These are phyloP conservation scores for Kodamaea alishanica DNA, from an alignment of 1,139 yeast species.

Conservation along the genomic window DNA sequence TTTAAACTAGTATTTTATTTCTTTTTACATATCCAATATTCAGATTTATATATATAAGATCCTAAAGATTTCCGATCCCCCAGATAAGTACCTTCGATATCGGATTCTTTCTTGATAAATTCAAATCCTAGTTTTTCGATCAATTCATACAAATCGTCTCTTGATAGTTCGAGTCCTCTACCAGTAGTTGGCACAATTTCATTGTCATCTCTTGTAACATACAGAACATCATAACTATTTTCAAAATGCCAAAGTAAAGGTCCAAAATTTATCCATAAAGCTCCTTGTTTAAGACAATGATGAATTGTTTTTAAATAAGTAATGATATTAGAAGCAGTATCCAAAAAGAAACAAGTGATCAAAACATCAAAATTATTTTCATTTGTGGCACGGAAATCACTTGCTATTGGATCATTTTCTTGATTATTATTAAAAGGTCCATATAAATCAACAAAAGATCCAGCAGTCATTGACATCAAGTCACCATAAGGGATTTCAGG, in stretches of 20 bases:
- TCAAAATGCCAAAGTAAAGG: conserved; percentile 88
- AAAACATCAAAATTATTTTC: conserved; percentile 48
- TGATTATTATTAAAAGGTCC: conserved; percentile 47
- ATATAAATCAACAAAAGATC: conserved; percentile 74
- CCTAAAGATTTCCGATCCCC: conserved; percentile 54
- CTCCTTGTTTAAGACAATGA: conserved; percentile 50
- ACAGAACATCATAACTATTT: conserved; percentile 37
- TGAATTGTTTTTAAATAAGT: conserved; percentile 62
- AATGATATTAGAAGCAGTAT: conserved; percentile 71
- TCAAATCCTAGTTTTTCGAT: conserved; percentile 53
- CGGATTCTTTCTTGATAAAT: conserved; percentile 43
- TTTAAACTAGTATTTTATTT: neutral
- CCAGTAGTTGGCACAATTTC: conserved; percentile 30
- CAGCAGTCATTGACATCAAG: conserved; percentile 73
- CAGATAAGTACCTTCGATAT: conserved; percentile 52
- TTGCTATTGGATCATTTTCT: conserved; percentile 33
- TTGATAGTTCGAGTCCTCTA: conserved; percentile 61
- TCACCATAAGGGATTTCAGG: conserved; percentile 47
- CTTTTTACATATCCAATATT: conserved; percentile 64
- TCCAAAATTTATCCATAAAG: conserved; percentile 80
- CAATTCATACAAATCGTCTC: conserved; percentile 54
- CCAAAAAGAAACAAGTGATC: conserved; percentile 73
- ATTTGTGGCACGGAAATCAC: conserved; percentile 41
- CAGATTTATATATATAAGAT: conserved; percentile 59
- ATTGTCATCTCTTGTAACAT: conserved; percentile 21